phyloP scores from a whole-genome alignment of 2,329 filamentous ascomycete species.

The Fusarium lateritium region DNA sequence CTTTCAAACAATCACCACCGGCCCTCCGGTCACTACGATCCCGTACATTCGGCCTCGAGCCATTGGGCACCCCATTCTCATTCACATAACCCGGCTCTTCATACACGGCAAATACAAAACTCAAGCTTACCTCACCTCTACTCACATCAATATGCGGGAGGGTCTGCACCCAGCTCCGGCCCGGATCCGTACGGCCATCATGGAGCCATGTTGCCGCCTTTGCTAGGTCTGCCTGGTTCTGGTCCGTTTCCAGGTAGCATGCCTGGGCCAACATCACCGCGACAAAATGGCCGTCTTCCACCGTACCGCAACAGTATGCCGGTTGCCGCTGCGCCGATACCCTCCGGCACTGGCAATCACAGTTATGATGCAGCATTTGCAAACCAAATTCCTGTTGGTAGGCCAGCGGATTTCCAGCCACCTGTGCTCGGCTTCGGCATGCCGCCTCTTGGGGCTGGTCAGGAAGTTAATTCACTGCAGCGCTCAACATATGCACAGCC shows the following conservation, averaged over 20 bases:
- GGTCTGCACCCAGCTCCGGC: slow-evolving; percentile 27
- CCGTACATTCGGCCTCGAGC: slow-evolving; percentile 47
- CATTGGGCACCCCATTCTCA: slow-evolving; percentile 47
- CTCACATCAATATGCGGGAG: slow-evolving; percentile 35
- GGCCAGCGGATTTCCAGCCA: slow-evolving; percentile 41
- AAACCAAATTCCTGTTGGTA: slow-evolving; percentile 41
- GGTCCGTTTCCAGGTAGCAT: slow-evolving; percentile 33
- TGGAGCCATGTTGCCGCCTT: slow-evolving; percentile 45
- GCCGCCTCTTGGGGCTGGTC: slow-evolving; percentile 34
- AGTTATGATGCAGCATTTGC: slow-evolving; percentile 40
- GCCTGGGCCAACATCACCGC: slow-evolving; percentile 30
- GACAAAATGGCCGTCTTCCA: slow-evolving; percentile 27
- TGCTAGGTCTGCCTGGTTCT: slow-evolving; percentile 37
- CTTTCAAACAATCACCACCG: slow-evolving; percentile 43
- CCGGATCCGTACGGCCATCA: slow-evolving; percentile 43
- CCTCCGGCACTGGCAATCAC: slow-evolving; percentile 19
- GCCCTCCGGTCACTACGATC: slow-evolving; percentile 46
- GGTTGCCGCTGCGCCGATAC: slow-evolving; percentile 13
- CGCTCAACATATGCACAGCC: slow-evolving; percentile 37
- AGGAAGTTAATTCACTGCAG: slow-evolving; percentile 44
- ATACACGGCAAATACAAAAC: slow-evolving; percentile 45
- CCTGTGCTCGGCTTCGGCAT: slow-evolving; percentile 25
- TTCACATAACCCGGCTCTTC: slow-evolving; percentile 37
- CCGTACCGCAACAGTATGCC: slow-evolving; percentile 34
- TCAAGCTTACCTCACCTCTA: slow-evolving; percentile 40